These are phyloP conservation scores for Zygoascus ofunaensis DNA, from an alignment of 805 yeast species.

Conservation along the genomic window DNA sequence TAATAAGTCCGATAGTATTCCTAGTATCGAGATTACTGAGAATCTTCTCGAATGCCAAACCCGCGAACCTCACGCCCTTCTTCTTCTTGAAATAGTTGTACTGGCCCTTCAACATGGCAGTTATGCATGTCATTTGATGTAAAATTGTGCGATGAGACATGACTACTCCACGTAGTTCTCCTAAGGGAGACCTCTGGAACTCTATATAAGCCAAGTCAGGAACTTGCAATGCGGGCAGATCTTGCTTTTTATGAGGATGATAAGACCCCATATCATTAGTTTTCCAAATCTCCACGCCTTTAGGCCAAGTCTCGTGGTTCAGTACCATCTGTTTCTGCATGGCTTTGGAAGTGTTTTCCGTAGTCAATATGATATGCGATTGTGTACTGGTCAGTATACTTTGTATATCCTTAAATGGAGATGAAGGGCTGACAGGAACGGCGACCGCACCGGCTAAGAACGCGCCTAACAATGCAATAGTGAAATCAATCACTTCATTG, in stretches of 20 bases:
- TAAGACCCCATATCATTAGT: conserved; percentile 80
- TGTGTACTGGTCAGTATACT: conserved; percentile 66
- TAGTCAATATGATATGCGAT: conserved; percentile 67
- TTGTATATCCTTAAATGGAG: conserved; percentile 57
- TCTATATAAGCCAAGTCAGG: conserved; percentile 91
- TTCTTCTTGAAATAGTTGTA: conserved; percentile 33
- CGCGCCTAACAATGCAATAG: conserved; percentile 81
- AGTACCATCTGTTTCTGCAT: conserved; percentile 53
- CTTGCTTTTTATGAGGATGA: conserved; percentile 46
- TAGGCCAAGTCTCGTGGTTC: conserved; percentile 55
- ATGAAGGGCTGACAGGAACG: conserved; percentile 77
- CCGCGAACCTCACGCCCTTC: conserved; percentile 38
- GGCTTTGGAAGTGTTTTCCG: conserved; percentile 68
- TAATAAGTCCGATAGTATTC: conserved; percentile 75
- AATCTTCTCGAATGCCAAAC: conserved; percentile 36
- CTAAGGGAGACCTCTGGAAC: conserved; percentile 80
- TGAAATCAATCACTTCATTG: conserved; percentile 75
- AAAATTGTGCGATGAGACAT: conserved; percentile 79
- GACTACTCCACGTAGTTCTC: conserved; percentile 88
- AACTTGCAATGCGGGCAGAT: conserved; percentile 56
- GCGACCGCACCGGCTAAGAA: conserved; percentile 91
- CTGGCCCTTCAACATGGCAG: conserved; percentile 49
- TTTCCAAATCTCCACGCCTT: conserved; percentile 65
- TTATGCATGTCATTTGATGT: conserved; percentile 76
- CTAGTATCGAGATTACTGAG: conserved; percentile 59